These are phyloP conservation scores for Cantharellus cinnabarinus DNA, from an alignment of 768 basidiomycete genomes.

Conservation along the genomic window DNA sequence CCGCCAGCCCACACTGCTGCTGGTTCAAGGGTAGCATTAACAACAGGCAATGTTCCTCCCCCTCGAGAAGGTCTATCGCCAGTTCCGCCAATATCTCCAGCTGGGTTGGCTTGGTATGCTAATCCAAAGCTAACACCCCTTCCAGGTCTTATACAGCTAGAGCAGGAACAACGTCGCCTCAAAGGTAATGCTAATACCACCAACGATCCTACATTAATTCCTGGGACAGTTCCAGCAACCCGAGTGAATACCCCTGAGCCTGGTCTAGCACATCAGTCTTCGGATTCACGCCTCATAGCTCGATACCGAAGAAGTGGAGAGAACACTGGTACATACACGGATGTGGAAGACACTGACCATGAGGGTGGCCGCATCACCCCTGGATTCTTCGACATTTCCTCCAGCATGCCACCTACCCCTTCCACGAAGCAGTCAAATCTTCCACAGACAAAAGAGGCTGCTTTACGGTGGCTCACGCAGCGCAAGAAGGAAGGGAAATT, in stretches of 20 bases:
- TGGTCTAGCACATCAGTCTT: constrained; percentile 12
- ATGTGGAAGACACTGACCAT: not conserved
- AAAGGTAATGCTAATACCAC: not conserved
- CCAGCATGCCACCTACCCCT: not conserved
- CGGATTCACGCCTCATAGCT: constrained; percentile 13
- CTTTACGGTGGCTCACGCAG: not conserved
- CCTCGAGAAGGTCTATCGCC: constrained; percentile 44
- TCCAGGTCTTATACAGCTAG: constrained; percentile 64
- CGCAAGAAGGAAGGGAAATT: not conserved
- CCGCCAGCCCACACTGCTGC: constrained; percentile 39
- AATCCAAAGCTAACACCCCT: constrained; percentile 75
- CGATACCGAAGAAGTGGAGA: not conserved
- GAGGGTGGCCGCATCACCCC: not conserved
- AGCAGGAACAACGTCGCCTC: constrained; percentile 9
- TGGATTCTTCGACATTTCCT: not conserved
- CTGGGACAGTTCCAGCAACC: not conserved
- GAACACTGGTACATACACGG: not conserved
- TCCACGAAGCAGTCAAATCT: not conserved
- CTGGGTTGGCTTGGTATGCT: constrained; percentile 53
- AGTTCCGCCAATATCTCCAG: constrained; percentile 52
- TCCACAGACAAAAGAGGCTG: not conserved
- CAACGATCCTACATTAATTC: not conserved
- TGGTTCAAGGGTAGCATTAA: constrained; percentile 35
- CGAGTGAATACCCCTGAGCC: constrained; percentile 7
- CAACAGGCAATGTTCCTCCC: constrained; percentile 28